Base-by-base conservation (phyloP, 352 stramenopile genomes). In the Globisporangium nunn region DNA sequence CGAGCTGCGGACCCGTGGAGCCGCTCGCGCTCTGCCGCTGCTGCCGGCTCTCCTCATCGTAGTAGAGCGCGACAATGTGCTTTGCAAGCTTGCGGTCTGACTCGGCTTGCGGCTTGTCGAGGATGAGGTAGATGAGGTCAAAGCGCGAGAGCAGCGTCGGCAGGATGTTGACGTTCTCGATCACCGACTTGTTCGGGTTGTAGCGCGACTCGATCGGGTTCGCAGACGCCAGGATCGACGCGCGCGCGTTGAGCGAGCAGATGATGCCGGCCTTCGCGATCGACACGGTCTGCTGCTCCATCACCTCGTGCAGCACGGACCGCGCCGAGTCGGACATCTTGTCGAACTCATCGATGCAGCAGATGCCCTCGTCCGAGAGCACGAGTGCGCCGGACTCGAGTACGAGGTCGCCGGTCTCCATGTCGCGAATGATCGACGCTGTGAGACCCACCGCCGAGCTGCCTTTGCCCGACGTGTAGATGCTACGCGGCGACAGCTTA, bases 321-420 rank as follows among this genome's bases (percentile, higher is more conserved):
- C 97, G 88, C 31, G 96, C 98, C 2, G 91, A 96, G 58, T 98
- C 97, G 39, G 81, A 96, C 96, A 99, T 99, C 74, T 99, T 99
- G 67, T 99, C 96, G 68, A 99, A 99, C 74, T 99, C 97, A 72
- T 99, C 96, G 51, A 99, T 99, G 70, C 97, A 99, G 73, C 96
- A 99, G 64, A 99, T 96, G 14, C 97, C 97, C 54, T 96, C 82
- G 63, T 99, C 97, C 15, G 86, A 98, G 28, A 99, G 74, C 53
- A 99, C 96, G 31, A 99, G 68, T 15, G 97, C 97, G 17, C 91
- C 91, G 28, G 87, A 97, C 70, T 99, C 97, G 54, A 99, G 82
- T 51, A 99, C 95, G 6, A 98, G 75, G 61, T 99, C 96, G 31
- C 93, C 84, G 10, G 96, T 99, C 68, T 99, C 97, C 54, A 97